Evolutionary conservation across 495 filamentous ascomycete genomes (phyloP).

Genomic region (Tuber calosporum): DNA sequence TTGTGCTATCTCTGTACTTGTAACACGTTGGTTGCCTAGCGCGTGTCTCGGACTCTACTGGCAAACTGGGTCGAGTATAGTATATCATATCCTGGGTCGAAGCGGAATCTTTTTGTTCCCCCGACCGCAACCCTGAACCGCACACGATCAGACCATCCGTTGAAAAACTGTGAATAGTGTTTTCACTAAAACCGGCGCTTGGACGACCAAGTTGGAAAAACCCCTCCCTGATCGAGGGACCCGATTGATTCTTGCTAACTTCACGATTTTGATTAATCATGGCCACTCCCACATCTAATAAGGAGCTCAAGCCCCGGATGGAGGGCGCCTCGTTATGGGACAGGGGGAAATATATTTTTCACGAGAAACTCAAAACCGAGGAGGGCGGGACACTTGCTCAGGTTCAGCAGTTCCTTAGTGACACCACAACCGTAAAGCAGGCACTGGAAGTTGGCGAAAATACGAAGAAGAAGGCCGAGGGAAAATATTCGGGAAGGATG

Average conservation of each 20-base stretch:
- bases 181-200: not conserved
- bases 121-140: no score
- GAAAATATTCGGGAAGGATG: conserved; percentile 19
- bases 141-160: not conserved
- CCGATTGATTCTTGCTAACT: not conserved
- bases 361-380: conserved; percentile 13
- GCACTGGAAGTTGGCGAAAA: conserved; percentile 10
- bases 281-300: not conserved
- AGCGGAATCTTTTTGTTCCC: not conserved
- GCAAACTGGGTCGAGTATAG: no score
- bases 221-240: not conserved
- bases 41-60: no score
- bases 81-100: not conserved
- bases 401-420: conserved; percentile 15
- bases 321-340: conserved; percentile 10
- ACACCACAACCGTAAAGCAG: conserved; percentile 14
- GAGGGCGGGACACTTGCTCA: conserved; percentile 12
- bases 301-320: not conserved
- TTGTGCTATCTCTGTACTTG: not conserved
- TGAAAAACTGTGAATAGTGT: not conserved
- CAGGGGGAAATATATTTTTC: conserved; percentile 9
- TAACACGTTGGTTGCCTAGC: not conserved
- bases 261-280: not conserved
- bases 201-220: not conserved
- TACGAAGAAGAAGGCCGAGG: conserved; percentile 13